These are phyloP conservation scores for Mycena sp. DNA, from an alignment of 1,284 basidiomycete genomes.

Conservation along the genomic window DNA sequence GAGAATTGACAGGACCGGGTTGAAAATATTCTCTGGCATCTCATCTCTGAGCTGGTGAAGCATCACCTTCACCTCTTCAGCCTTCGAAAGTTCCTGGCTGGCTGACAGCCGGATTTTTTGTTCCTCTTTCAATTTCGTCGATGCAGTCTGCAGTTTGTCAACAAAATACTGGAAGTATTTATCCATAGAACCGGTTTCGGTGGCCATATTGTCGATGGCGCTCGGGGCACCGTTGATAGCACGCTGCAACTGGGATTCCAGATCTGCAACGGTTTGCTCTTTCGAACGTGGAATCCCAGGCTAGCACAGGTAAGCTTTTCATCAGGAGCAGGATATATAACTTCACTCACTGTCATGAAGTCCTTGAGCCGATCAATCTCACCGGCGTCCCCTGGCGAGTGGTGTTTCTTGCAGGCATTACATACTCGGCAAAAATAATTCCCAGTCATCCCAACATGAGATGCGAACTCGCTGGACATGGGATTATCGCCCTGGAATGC, in stretches of 20 bases:
- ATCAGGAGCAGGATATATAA: no score
- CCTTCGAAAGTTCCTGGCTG: constrained; percentile 24
- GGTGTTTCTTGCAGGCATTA: background rate
- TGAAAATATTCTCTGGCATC: constrained; percentile 26
- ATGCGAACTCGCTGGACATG: constrained; percentile 38
- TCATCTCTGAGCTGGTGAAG: constrained; percentile 11
- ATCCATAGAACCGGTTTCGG: constrained; percentile 41
- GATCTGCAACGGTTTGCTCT: background rate
- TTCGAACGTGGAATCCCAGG: background rate
- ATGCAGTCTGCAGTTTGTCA: constrained; percentile 33
- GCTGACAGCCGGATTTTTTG: constrained; percentile 18
- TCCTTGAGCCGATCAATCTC: constrained; percentile 10
- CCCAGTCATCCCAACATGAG: constrained; percentile 33
- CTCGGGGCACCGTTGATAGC: constrained; percentile 29
- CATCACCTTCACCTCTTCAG: constrained; percentile 17
- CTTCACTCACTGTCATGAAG: constrained; percentile 17
- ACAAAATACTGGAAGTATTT: constrained; percentile 40
- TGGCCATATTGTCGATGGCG: constrained; percentile 34
- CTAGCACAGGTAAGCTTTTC: background rate
- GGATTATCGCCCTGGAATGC: constrained; percentile 37
- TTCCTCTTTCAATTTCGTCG: background rate
- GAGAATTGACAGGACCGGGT: constrained; percentile 24
- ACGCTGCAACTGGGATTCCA: background rate
- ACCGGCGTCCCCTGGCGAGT: constrained; percentile 5
- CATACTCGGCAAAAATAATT: constrained; percentile 33